phyloP scores from a whole-genome alignment of 2,329 filamentous ascomycete genomes.

The Penicillium sp. region DNA sequence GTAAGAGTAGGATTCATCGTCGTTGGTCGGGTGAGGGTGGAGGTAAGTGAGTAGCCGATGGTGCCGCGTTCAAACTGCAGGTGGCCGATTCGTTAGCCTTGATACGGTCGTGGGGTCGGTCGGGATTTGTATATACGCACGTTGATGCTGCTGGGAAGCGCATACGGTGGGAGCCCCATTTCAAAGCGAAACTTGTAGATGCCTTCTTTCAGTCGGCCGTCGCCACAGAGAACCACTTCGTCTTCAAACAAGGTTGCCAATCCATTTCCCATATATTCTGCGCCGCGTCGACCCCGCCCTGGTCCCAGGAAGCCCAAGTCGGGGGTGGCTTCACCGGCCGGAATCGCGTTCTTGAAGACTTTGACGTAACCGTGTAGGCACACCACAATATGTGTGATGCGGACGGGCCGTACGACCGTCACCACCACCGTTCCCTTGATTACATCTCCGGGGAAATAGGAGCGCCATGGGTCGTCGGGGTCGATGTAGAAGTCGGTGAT shows the following conservation, averaged over 20 bases:
- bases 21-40: constrained; percentile 85
- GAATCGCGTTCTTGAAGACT: constrained; percentile 64
- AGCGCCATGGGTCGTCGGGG: constrained; percentile 63
- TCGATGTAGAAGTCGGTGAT: constrained; percentile 64
- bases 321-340: constrained; percentile 56
- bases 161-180: constrained; percentile 61
- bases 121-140: constrained; percentile 57
- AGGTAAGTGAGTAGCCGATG: constrained; percentile 86
- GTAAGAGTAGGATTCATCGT: constrained; percentile 78
- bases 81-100: constrained; percentile 5
- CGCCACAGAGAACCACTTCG: constrained; percentile 64
- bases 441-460: constrained; percentile 64
- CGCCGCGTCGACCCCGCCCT: constrained; percentile 54
- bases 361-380: constrained; percentile 66
- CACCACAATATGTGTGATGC: constrained; percentile 65
- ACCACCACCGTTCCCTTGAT: constrained; percentile 63
- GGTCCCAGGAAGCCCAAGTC: constrained; percentile 54
- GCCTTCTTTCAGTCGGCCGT: constrained; percentile 64
- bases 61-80: constrained; percentile 89
- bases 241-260: constrained; percentile 67
- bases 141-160: constrained; percentile 83
- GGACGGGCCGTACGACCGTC: constrained; percentile 61
- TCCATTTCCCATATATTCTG: constrained; percentile 64
- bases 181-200: constrained; percentile 68
- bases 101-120: background rate